These are phyloP conservation scores for Kuraishia hungarica DNA, from an alignment of 805 yeast genomes.

Conservation along the genomic window DNA sequence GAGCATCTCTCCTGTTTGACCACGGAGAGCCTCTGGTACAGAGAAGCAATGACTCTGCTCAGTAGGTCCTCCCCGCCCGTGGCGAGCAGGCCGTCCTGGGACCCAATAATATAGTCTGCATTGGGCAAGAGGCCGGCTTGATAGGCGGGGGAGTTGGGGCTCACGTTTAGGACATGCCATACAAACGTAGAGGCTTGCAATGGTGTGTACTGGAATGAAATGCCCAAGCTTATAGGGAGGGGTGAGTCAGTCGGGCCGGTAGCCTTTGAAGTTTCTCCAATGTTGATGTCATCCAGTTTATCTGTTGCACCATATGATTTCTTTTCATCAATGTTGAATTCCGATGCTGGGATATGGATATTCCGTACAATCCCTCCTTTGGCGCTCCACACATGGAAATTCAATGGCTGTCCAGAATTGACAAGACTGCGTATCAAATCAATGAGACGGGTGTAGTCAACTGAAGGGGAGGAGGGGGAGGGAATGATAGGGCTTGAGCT, in stretches of 20 bases:
- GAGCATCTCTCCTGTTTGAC: slow-evolving; percentile 15
- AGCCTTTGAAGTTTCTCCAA: slow-evolving; percentile 19
- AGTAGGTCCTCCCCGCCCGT: slow-evolving; percentile 83
- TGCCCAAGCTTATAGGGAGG: slow-evolving; percentile 33
- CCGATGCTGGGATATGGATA: slow-evolving; percentile 23
- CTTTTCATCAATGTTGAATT: slow-evolving; percentile 9
- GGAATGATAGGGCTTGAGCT: not conserved
- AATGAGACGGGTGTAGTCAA: slow-evolving; percentile 7
- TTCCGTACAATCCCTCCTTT: slow-evolving; percentile 63
- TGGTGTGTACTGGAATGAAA: slow-evolving; percentile 73
- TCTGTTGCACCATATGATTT: no score
- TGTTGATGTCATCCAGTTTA: slow-evolving; percentile 16
- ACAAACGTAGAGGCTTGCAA: slow-evolving; percentile 69
- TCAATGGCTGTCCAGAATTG: slow-evolving; percentile 21
- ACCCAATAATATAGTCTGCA: slow-evolving; percentile 82
- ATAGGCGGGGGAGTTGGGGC: slow-evolving; percentile 74
- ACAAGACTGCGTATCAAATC: slow-evolving; percentile 6
- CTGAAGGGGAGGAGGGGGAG: not conserved
- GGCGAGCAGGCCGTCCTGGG: slow-evolving; percentile 76
- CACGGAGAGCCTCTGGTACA: slow-evolving; percentile 25
- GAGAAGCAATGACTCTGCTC: slow-evolving; percentile 55
- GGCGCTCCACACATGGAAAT: slow-evolving; percentile 73
- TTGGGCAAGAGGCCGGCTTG: slow-evolving; percentile 76
- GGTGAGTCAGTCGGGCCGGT: no score
- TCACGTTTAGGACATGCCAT: slow-evolving; percentile 76